These are phyloP conservation scores for Neonectria neomacrospora DNA, from an alignment of 2,329 filamentous ascomycete species.

Conservation along the genomic window DNA sequence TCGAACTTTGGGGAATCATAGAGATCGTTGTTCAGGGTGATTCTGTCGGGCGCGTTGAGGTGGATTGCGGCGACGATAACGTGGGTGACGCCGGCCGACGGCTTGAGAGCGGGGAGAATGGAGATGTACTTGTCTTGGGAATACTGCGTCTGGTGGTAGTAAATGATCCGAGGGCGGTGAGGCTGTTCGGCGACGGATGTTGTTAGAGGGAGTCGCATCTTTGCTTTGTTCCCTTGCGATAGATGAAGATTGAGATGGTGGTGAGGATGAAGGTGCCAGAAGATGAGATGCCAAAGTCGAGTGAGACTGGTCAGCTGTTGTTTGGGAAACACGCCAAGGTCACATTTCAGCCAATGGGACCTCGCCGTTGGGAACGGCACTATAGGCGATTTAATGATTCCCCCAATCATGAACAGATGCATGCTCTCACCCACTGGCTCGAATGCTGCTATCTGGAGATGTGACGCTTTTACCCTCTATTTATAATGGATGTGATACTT, in stretches of 20 bases:
- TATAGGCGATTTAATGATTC: too few relatives aligned
- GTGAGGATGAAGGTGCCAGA: neutral
- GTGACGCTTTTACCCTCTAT: too few relatives aligned
- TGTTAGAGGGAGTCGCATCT: constrained; percentile 8
- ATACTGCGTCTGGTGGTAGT: constrained; percentile 63
- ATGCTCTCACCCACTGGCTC: too few relatives aligned
- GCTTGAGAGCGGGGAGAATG: constrained; percentile 58
- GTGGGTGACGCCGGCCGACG: constrained; percentile 70
- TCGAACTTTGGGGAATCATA: constrained; percentile 72
- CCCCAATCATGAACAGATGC: too few relatives aligned
- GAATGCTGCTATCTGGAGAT: too few relatives aligned
- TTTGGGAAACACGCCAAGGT: constrained; percentile 1
- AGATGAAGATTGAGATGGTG: neutral
- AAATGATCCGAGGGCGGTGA: constrained; percentile 54
- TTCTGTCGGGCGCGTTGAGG: constrained; percentile 72
- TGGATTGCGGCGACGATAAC: constrained; percentile 86
- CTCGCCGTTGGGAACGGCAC: too few relatives aligned
- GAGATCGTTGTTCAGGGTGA: constrained; percentile 81
- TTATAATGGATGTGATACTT: too few relatives aligned
- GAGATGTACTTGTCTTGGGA: constrained; percentile 56
- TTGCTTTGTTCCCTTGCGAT: neutral
- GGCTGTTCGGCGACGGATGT: neutral
- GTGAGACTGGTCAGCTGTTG: neutral
- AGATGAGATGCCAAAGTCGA: neutral
- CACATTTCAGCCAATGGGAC: constrained; percentile 3